Conservation (phyloP, 1,284 basidiomycete species). For the Moesziomyces sp. region DNA sequence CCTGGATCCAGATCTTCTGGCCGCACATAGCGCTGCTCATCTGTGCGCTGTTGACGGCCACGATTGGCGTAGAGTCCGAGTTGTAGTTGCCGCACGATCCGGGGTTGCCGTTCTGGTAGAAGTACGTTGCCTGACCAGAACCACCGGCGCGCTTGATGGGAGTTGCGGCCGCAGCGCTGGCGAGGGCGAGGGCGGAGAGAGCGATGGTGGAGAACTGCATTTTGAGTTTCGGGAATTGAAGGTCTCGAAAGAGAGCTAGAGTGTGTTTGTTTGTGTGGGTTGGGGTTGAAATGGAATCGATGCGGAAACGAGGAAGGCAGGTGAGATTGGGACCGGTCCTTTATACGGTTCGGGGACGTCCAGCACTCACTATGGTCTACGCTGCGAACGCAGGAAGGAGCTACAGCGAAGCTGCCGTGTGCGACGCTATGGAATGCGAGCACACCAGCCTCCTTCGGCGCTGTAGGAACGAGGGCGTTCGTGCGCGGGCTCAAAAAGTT, state of each 20-base stretch:
- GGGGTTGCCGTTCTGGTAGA: slow-evolving; percentile 55
- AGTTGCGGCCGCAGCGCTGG: slow-evolving; percentile 33
- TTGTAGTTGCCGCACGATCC: slow-evolving; percentile 58
- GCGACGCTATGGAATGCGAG: neutral
- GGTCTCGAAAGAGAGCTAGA: slow-evolving; percentile 2
- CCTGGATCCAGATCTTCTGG: slow-evolving; percentile 30
- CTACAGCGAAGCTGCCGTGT: neutral
- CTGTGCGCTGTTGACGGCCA: slow-evolving; percentile 47
- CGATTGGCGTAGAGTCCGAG: slow-evolving; percentile 38
- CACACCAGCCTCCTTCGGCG: neutral
- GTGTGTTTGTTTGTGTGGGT: neutral
- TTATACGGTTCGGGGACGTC: slow-evolving; percentile 22
- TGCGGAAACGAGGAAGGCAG: neutral
- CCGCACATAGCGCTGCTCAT: slow-evolving; percentile 39
- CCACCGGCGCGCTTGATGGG: slow-evolving; percentile 37
- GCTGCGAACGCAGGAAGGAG: neutral
- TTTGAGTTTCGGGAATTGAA: neutral
- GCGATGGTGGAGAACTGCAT: slow-evolving; percentile 54
- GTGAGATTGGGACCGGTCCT: neutral
- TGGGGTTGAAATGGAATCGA: neutral
- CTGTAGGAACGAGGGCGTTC: slow-evolving; percentile 6
- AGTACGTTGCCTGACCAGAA: slow-evolving; percentile 50
- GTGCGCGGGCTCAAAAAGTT: neutral
- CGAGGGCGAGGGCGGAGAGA: slow-evolving; percentile 39
- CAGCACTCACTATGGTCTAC: neutral